Percentiles rank a stretch among this genome's conserved stretches.
Conservation (phyloP, 306 rosid genomes). For the Cotoneaster glaucophyllus region DNA sequence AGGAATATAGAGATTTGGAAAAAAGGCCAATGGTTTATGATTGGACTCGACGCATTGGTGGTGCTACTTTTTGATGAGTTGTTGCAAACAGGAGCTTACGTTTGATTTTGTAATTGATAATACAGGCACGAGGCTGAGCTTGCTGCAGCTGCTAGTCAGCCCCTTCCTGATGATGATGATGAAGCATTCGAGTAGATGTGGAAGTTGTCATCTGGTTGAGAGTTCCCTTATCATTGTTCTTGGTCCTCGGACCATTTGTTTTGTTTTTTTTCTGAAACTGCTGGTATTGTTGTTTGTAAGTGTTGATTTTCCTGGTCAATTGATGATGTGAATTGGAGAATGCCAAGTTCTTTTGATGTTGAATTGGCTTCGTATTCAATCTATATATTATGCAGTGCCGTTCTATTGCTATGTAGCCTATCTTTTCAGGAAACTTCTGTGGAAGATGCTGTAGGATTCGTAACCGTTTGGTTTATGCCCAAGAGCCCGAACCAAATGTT, state of each 20-base stretch:
- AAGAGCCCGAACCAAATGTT: too few species aligned
- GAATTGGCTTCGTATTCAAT: background rate
- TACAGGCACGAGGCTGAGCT: conserved; percentile 69
- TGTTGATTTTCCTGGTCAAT: background rate
- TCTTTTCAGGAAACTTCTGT: background rate
- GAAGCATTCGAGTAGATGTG: conserved; percentile 51
- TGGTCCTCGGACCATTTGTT: conserved; percentile 4
- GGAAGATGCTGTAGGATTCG: background rate
- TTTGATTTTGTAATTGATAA: background rate
- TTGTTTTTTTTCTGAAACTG: background rate
- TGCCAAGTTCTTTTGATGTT: background rate
- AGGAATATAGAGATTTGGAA: background rate
- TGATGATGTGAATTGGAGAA: conserved; percentile 15
- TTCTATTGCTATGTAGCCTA: background rate
- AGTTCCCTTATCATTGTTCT: background rate
- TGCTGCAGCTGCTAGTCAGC: conserved; percentile 52
- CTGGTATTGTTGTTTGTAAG: background rate
- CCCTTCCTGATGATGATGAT: conserved; percentile 80
- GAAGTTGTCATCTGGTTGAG: background rate
- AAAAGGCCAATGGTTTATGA: background rate
- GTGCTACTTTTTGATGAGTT: background rate
- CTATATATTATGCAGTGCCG: background rate
- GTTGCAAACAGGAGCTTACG: background rate
- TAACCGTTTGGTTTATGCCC: background rate
- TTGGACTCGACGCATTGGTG: background rate